A percentile compares a stretch with the other conserved stretches of the same genome.
These are phyloP conservation scores for Claviceps citrina DNA, from an alignment of 2,329 filamentous ascomycete species.

Conservation along the genomic window DNA sequence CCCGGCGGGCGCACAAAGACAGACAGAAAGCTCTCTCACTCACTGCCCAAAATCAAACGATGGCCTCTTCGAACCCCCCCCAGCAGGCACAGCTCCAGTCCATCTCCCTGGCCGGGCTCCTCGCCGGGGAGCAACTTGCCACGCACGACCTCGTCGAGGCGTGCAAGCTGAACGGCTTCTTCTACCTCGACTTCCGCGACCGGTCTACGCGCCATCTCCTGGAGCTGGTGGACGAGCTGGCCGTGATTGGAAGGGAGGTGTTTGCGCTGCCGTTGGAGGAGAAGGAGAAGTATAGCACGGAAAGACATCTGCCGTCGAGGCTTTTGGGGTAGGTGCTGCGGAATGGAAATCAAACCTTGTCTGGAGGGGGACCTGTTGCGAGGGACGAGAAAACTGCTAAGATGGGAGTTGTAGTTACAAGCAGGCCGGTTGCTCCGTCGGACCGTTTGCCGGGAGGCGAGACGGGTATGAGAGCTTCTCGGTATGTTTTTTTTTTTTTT, in stretches of 20 bases:
- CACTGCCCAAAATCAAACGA: neutral
- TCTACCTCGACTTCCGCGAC: slow-evolving; percentile 3
- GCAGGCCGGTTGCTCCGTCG: slow-evolving; percentile 2
- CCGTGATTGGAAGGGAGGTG: neutral
- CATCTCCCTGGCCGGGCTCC: neutral
- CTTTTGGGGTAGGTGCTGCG: slow-evolving; percentile 1
- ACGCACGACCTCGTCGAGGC: neutral
- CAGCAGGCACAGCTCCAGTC: neutral
- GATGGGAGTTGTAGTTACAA: neutral
- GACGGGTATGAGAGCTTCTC: slow-evolving; percentile 5
- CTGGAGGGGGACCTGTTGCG: too few species aligned
- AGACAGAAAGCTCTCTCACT: too few species aligned
- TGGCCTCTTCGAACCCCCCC: neutral
- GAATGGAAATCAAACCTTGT: too few species aligned
- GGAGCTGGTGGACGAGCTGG: neutral
- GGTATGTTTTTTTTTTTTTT: neutral
- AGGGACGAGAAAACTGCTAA: neutral
- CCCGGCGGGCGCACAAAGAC: too few species aligned
- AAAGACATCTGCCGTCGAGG: slow-evolving; percentile 3
- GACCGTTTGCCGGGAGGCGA: slow-evolving; percentile 1
- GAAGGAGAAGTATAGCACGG: slow-evolving; percentile 4
- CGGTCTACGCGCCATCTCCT: neutral
- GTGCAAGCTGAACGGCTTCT: slow-evolving; percentile 3
- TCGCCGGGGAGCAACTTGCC: neutral
- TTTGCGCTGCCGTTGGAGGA: neutral